A percentile compares a stretch with the other conserved stretches of the same genome.
Conservation (phyloP, 2,329 filamentous ascomycete genomes). For the Microsporum audouinii region DNA sequence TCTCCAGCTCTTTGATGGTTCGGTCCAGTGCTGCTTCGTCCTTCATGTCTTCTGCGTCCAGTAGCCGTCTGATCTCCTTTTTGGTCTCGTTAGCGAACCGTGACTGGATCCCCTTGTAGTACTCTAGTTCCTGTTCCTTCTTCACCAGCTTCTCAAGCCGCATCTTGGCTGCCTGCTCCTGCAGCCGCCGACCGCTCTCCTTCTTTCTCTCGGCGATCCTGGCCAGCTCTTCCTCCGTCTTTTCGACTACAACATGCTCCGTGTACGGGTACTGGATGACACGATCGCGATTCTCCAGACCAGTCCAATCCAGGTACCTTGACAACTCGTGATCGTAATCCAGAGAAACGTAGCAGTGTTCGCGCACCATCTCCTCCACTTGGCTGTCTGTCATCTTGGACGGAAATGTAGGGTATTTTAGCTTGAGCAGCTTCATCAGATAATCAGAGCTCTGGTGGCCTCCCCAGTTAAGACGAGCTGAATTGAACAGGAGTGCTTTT, state of each 20-base stretch:
- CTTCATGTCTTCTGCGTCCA: constrained; percentile 85
- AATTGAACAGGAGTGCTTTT: constrained; percentile 72
- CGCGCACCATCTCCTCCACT: constrained; percentile 72
- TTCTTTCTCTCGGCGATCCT: constrained; percentile 86
- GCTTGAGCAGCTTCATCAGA: constrained; percentile 70
- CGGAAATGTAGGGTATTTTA: constrained; percentile 86
- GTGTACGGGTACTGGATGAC: constrained; percentile 90
- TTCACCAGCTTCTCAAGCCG: constrained; percentile 86
- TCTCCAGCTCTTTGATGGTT: constrained; percentile 77
- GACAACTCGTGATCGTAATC: constrained; percentile 71
- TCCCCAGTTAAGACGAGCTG: constrained; percentile 88
- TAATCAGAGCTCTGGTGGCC: constrained; percentile 84
- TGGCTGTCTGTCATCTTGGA: constrained; percentile 78
- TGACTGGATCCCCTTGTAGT: constrained; percentile 72
- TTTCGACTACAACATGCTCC: constrained; percentile 79
- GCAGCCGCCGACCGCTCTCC: constrained; percentile 78
- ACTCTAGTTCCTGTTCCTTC: constrained; percentile 91
- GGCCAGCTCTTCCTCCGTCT: constrained; percentile 87
- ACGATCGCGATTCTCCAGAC: constrained; percentile 76
- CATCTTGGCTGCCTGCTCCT: constrained; percentile 97
- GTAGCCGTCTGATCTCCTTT: constrained; percentile 74
- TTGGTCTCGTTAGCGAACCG: constrained; percentile 67
- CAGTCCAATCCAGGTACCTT: constrained; percentile 77
- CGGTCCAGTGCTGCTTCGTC: constrained; percentile 79
- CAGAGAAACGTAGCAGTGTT: constrained; percentile 80